Conservation (phyloP, 2,329 filamentous ascomycete genomes). For the Chaetoscypha palmicola region DNA sequence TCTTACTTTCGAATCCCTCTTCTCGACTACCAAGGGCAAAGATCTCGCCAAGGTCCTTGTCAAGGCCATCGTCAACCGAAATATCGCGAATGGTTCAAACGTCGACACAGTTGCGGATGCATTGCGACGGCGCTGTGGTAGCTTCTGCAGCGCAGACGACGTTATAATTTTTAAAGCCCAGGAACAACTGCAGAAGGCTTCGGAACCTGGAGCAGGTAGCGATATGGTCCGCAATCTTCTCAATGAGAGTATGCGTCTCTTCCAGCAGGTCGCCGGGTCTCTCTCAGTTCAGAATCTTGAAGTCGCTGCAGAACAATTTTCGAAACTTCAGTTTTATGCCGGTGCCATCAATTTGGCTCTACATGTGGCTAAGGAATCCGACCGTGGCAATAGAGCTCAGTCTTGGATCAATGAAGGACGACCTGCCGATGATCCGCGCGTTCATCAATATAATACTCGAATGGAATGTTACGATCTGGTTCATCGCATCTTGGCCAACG, state of each 20-base stretch:
- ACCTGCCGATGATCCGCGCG: conserved; percentile 63
- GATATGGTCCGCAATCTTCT: conserved; percentile 73
- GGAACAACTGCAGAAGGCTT: conserved; percentile 83
- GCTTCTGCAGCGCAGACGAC: conserved; percentile 95
- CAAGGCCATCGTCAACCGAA: conserved; percentile 96
- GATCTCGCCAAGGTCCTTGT: conserved; percentile 91
- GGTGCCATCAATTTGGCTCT: conserved; percentile 86
- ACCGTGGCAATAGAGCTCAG: conserved; percentile 79
- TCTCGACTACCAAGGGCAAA: conserved; percentile 70
- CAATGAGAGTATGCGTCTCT: conserved; percentile 82
- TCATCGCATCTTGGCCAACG: conserved; percentile 68
- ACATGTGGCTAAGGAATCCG: conserved; percentile 73
- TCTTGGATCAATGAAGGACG: conserved; percentile 82
- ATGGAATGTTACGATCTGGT: conserved; percentile 82
- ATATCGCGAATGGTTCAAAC: conserved; percentile 93
- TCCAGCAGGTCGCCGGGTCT: conserved; percentile 79
- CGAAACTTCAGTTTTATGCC: conserved; percentile 79
- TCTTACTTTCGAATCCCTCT: conserved; percentile 82
- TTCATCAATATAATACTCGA: conserved; percentile 60
- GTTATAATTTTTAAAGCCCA: conserved; percentile 98
- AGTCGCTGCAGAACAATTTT: conserved; percentile 71
- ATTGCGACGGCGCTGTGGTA: conserved; percentile 84
- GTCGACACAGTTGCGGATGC: conserved; percentile 96
- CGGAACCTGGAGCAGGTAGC: conserved; percentile 67
- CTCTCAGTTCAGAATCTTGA: conserved; percentile 75